These are phyloP conservation scores for Blastocystis sp. DNA, from an alignment of 352 stramenopile species.

Conservation along the genomic window DNA sequence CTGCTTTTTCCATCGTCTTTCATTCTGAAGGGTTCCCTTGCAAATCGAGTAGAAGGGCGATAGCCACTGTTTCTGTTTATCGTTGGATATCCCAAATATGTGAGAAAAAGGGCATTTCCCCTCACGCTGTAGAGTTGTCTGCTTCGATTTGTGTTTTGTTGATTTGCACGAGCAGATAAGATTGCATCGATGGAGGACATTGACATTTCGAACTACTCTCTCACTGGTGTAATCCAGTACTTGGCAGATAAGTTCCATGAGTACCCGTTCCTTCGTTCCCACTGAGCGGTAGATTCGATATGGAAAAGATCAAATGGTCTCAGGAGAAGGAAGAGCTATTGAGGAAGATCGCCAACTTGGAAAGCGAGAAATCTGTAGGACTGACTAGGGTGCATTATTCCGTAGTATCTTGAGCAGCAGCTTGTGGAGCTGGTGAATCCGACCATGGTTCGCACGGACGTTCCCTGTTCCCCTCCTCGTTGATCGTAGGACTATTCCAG, in stretches of 20 bases:
- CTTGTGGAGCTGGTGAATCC: conserved; percentile 24
- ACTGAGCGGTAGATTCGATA: conserved; percentile 47
- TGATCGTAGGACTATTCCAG: not conserved
- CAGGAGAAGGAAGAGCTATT: conserved; percentile 58
- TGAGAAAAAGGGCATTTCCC: not conserved
- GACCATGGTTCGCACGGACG: not conserved
- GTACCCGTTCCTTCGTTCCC: not conserved
- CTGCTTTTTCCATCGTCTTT: too few relatives aligned
- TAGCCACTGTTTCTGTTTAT: too few relatives aligned
- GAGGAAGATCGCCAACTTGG: conserved; percentile 11
- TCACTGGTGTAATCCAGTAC: conserved; percentile 44
- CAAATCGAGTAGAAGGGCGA: too few relatives aligned
- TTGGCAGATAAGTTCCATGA: conserved; percentile 65
- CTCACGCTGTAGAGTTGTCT: not conserved
- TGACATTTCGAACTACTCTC: conserved; percentile 37
- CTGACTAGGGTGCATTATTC: not conserved
- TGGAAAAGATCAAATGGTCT: conserved; percentile 48
- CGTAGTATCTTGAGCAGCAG: conserved; percentile 63
- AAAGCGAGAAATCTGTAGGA: conserved; percentile 43
- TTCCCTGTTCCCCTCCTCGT: not conserved
- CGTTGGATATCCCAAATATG: too few relatives aligned
- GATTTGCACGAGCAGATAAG: not conserved
- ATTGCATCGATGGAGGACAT: conserved; percentile 18
- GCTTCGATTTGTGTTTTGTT: not conserved
- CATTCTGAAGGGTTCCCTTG: too few relatives aligned